Evolutionary conservation across 2,329 filamentous ascomycete species (phyloP), one percentile per base, ranked within the genome.

Genomic region (Xenoacremonium recifei): DNA sequence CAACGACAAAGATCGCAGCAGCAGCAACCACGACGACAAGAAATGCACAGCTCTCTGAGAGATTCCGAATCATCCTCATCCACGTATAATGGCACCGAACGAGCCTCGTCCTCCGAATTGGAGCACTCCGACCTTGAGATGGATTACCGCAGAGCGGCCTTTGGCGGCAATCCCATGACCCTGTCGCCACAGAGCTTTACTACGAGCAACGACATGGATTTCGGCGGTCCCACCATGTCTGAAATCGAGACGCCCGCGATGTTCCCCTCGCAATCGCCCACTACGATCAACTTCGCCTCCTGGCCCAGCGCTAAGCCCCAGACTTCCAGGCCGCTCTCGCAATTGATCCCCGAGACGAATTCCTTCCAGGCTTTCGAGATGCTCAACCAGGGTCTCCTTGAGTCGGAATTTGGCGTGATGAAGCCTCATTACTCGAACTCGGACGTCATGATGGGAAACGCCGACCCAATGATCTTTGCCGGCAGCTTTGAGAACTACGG

Each of bases 381-480:
- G 63, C 61, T 78, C 21, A 72, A 66, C 39, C 75, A 77, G 44
- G 70, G 72, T 3, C 58, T 79, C 3, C 59, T 78, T 20, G 76
- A 77, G 48, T 70, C 70, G 3, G 72, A 75, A 30, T 77, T 77
- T 37, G 71, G 73, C 27, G 74, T 70, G 19, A 73, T 80, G 50
- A 79, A 80, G 64, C 76, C 76, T 11, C 74, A 79, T 42, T 68
- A 76, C 33, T 63, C 71, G 31, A 75, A 77, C 39, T 68, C 73
- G 1, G 75, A 78, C 33, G 72, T 75, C 6, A 80, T 80, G 76
- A 67, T 80, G 58, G 73, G 76, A 15, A 71, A 78, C 55, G 72
- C 70, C 15, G 77, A 81, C 47, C 76, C 77, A 1, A 80, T 80
- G 76, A 79, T 81, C 42, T n/a, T n/a, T n/a, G n/a, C n/a, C n/a